phyloP scores from a whole-genome alignment of 257 asterid species.

The Rubia yunnanensis region DNA sequence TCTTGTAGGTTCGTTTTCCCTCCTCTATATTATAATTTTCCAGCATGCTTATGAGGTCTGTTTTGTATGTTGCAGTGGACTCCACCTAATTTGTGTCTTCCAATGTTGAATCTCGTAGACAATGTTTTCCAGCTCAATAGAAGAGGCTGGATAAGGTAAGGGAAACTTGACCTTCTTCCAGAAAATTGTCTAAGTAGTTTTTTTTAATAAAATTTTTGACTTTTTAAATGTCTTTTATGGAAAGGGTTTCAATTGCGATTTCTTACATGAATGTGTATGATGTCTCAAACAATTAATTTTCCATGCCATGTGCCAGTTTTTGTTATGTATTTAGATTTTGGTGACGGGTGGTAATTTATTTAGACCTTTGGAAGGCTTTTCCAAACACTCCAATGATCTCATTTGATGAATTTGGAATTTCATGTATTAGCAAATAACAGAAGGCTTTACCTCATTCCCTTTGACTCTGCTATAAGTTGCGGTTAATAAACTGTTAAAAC shows the following conservation, averaged over 20 bases:
- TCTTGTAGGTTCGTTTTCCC: too few relatives aligned
- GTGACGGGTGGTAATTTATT: background rate
- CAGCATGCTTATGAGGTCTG: slow-evolving; percentile 5
- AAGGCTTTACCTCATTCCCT: background rate
- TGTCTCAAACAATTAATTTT: background rate
- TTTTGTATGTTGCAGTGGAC: slow-evolving; percentile 69
- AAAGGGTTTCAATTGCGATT: background rate
- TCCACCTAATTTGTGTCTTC: slow-evolving; percentile 88
- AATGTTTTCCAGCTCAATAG: slow-evolving; percentile 87
- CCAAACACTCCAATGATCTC: background rate
- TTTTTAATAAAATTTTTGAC: background rate
- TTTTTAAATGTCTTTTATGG: background rate
- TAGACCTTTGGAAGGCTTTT: background rate
- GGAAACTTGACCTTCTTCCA: slow-evolving; percentile 5
- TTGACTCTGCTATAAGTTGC: background rate
- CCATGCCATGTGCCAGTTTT: background rate
- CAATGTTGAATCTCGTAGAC: slow-evolving; percentile 89
- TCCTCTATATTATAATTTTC: background rate
- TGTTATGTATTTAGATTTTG: background rate
- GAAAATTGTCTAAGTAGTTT: background rate
- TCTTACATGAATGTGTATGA: background rate
- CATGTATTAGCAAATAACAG: background rate
- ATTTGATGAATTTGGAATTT: background rate
- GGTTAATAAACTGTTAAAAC: background rate
- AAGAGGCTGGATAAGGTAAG: slow-evolving; percentile 98